A percentile compares a stretch with the other conserved stretches of the same genome.
phyloP scores from a whole-genome alignment of 768 basidiomycete species.

The Mycena albidolilacea region DNA sequence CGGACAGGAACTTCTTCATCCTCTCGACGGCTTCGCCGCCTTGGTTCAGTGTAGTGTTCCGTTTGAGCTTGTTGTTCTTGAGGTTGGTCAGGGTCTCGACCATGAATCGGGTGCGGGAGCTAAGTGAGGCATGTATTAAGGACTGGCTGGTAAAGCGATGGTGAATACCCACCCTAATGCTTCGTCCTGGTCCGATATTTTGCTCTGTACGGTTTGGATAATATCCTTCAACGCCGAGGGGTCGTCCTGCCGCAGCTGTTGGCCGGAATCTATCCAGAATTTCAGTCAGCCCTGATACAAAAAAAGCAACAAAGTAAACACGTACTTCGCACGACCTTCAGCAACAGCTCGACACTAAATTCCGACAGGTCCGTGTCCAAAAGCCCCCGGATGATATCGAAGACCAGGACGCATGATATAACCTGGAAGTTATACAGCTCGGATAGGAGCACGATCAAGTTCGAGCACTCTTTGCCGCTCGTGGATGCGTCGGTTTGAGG shows the following conservation, averaged over 20 bases:
- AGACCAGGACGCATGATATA: conserved; percentile 89
- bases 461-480: conserved; percentile 89
- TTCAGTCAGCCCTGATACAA: not conserved
- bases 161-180: conserved; percentile 63
- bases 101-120: conserved; percentile 96
- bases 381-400: conserved; percentile 88
- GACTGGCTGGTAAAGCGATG: not conserved
- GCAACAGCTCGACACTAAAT: conserved; percentile 86
- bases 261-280: conserved; percentile 81
- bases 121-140: conserved; percentile 46
- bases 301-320: conserved; percentile 6
- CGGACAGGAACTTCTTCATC: conserved; percentile 90
- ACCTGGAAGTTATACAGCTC: conserved; percentile 98
- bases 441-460: conserved; percentile 88
- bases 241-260: conserved; percentile 92
- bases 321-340: conserved; percentile 88
- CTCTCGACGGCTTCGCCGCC: conserved; percentile 83
- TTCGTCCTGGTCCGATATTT: conserved; percentile 67
- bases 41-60: conserved; percentile 73
- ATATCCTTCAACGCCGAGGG: conserved; percentile 95
- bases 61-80: conserved; percentile 91
- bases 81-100: conserved; percentile 92
- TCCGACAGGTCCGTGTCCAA: conserved; percentile 78
- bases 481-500: conserved; percentile 49
- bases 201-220: conserved; percentile 83